phyloP scores from a whole-genome alignment of 2,329 filamentous ascomycete genomes.

The Zymoseptoria crescenta region DNA sequence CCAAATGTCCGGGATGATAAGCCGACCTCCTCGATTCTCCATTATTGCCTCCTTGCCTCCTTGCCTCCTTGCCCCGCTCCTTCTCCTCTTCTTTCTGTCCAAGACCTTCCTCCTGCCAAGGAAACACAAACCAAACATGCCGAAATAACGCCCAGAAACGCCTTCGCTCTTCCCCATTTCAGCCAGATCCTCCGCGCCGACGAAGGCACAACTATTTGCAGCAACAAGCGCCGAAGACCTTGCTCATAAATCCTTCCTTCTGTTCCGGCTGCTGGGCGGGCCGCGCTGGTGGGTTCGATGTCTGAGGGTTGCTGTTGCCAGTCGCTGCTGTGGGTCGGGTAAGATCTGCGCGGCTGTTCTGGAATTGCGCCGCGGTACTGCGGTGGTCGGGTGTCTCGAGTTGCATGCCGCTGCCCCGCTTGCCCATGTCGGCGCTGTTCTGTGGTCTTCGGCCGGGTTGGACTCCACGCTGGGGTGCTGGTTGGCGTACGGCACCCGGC shows the following conservation, averaged over 20 bases:
- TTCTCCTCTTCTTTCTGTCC: background rate
- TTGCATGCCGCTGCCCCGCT: slow-evolving; percentile 72
- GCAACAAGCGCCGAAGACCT: slow-evolving; percentile 87
- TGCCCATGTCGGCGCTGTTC: slow-evolving; percentile 37
- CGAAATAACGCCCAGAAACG: background rate
- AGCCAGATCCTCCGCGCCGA: background rate
- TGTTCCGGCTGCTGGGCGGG: slow-evolving; percentile 47
- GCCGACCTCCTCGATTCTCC: background rate
- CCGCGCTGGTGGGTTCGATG: slow-evolving; percentile 6
- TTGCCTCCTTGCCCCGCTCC: background rate
- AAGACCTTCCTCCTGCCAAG: background rate
- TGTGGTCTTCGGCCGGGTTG: slow-evolving; percentile 25
- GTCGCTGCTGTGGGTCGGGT: slow-evolving; percentile 10
- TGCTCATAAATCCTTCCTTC: slow-evolving; percentile 77
- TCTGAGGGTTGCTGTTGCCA: slow-evolving; percentile 6
- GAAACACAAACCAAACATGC: background rate
- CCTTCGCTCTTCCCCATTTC: background rate
- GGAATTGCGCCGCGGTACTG: slow-evolving; percentile 92
- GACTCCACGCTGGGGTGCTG: slow-evolving; percentile 59
- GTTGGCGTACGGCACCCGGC: slow-evolving; percentile 55
- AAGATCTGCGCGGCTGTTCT: slow-evolving; percentile 70
- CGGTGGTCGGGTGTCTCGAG: slow-evolving; percentile 65
- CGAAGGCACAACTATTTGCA: slow-evolving; percentile 52
- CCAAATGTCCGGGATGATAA: background rate
- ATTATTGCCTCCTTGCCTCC: background rate